These are phyloP conservation scores for Agarophyton chilense DNA, from an alignment of 23 red algal species.

Conservation along the genomic window DNA sequence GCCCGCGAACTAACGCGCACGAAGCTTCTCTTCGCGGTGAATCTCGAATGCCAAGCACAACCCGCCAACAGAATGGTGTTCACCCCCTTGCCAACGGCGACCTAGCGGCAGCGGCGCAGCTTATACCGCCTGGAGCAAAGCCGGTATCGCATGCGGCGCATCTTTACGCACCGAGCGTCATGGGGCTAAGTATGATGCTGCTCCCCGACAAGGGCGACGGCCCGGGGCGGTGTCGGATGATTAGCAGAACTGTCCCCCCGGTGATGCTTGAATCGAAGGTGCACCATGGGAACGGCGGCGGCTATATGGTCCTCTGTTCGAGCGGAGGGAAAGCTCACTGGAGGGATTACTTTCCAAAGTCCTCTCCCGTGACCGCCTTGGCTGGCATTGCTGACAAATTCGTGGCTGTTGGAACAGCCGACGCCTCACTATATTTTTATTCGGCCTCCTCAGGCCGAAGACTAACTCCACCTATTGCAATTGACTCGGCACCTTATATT, in stretches of 20 bases:
- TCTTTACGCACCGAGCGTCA: conserved; percentile 69
- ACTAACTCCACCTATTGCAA: conserved; percentile 74
- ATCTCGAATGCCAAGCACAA: neutral
- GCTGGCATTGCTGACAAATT: conserved; percentile 60
- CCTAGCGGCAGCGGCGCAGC: neutral
- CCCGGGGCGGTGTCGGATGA: conserved; percentile 69
- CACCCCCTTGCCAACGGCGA: conserved; percentile 33
- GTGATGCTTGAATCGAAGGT: conserved; percentile 68
- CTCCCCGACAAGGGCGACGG: conserved; percentile 50
- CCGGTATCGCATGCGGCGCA: conserved; percentile 41
- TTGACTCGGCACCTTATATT: conserved; percentile 81
- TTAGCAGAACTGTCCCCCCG: conserved; percentile 34
- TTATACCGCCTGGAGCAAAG: conserved; percentile 33
- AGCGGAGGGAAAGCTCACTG: conserved; percentile 60
- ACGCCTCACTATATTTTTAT: conserved; percentile 80
- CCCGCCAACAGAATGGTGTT: conserved; percentile 14
- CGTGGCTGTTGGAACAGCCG: conserved; percentile 70
- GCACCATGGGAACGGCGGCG: conserved; percentile 64
- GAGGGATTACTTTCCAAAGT: conserved; percentile 66
- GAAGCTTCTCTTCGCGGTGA: conserved; percentile 22
- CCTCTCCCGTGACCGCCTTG: conserved; percentile 35
- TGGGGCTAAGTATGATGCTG: conserved; percentile 76
- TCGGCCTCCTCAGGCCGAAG: conserved; percentile 63
- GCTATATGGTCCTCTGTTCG: conserved; percentile 52
- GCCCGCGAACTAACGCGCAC: conserved; percentile 5